A percentile compares a stretch with the other conserved stretches of the same genome.
phyloP scores from a whole-genome alignment of 306 rosid species.

The Dalbergia cultrata region DNA sequence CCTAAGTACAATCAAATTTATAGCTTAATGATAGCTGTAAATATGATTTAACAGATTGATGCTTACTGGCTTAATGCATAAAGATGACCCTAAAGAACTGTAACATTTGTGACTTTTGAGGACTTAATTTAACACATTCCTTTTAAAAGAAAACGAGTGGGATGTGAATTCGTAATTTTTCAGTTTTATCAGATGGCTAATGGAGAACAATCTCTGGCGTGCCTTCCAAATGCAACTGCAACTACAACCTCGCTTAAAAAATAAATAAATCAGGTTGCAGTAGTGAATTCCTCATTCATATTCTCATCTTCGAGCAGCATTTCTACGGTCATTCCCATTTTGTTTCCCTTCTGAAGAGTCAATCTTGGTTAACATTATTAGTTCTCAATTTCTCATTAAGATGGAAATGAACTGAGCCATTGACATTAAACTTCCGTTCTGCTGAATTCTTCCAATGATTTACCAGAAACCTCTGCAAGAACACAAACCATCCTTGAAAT shows the following conservation, averaged over 20 bases:
- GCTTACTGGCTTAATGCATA: background rate
- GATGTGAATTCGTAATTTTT: background rate
- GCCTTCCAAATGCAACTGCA: conserved; percentile 36
- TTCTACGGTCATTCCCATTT: conserved; percentile 7
- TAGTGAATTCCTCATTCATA: conserved; percentile 7
- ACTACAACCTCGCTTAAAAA: conserved; percentile 3
- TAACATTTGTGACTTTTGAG: conserved; percentile 13
- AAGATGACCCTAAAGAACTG: conserved; percentile 8
- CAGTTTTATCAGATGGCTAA: background rate
- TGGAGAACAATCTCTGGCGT: conserved; percentile 1
- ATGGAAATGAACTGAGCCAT: background rate
- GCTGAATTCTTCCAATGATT: conserved; percentile 19
- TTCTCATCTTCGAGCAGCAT: background rate
- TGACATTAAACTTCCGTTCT: background rate
- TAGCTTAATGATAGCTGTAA: too few species aligned
- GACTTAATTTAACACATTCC: background rate
- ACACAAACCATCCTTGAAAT: conserved; percentile 51
- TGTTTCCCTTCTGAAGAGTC: background rate
- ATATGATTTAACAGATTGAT: conserved; percentile 1
- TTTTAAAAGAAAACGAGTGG: background rate
- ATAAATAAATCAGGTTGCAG: background rate
- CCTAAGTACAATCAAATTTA: too few species aligned
- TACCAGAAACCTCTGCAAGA: conserved; percentile 56
- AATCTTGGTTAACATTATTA: conserved; percentile 29
- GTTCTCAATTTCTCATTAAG: background rate